Conservation (phyloP, 441 rosid genomes). For the Dalechampia spathulata region DNA sequence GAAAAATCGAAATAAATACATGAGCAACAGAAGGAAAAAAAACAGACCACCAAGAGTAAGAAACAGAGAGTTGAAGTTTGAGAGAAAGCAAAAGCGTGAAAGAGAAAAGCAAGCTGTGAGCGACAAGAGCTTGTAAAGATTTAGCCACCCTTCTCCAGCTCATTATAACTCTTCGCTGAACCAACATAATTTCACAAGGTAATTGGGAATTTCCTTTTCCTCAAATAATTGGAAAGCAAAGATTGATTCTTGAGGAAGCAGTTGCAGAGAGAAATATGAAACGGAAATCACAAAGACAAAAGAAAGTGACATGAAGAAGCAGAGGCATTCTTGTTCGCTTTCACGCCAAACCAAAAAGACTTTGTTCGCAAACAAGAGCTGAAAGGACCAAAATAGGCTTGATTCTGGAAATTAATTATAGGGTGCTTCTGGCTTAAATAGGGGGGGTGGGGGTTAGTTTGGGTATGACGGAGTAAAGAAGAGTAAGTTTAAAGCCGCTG, state of each 20-base stretch:
- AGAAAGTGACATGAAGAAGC: slow-evolving; percentile 12
- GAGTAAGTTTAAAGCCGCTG: not conserved
- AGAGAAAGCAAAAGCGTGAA: slow-evolving; percentile 70
- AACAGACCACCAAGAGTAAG: slow-evolving; percentile 76
- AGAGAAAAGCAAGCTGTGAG: slow-evolving; percentile 64
- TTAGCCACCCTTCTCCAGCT: slow-evolving; percentile 74
- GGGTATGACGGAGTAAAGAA: not conserved
- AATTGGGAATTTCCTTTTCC: not conserved
- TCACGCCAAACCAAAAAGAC: slow-evolving; percentile 26
- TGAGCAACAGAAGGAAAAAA: not conserved
- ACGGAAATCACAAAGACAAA: slow-evolving; percentile 34
- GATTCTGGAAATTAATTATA: too few species aligned
- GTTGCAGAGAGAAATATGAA: not conserved
- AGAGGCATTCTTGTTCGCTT: slow-evolving; percentile 17
- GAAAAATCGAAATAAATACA: not conserved
- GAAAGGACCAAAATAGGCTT: slow-evolving; percentile 14
- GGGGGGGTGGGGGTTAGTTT: not conserved
- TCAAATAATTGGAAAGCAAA: not conserved
- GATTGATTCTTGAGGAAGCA: not conserved
- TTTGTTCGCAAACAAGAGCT: not conserved
- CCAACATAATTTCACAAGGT: slow-evolving; percentile 26
- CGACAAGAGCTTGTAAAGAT: slow-evolving; percentile 56
- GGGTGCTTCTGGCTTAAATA: not conserved
- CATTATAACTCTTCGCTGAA: slow-evolving; percentile 48
- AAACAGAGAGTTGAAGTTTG: slow-evolving; percentile 53